Base-by-base conservation (phyloP, 352 stramenopile species). In the Aphanomyces stellatus region DNA sequence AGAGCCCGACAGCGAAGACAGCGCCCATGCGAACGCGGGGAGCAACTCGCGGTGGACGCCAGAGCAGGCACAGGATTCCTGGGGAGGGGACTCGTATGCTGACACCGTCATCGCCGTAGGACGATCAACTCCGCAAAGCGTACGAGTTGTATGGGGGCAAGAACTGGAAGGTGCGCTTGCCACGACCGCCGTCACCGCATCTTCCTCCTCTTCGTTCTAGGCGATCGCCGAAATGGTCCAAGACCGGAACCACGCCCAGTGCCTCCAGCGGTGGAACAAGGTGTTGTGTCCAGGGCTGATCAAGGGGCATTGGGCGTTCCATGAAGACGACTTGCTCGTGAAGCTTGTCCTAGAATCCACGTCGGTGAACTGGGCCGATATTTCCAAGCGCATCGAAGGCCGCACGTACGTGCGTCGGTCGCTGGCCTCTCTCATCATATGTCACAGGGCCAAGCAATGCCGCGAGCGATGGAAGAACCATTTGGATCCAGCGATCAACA, bases 401-500 rank as follows among this genome's bases (percentile, higher is more conserved):
- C 71, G 89, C 61, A 88, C 89, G 73, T 79, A 70, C n/a, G 73
- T 37, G 22, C 22, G 19, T 34, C 10, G 15, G 4, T 37, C 28
- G 35, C 22, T 17, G 22, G n/a, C 31, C 24, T 48, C 59, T 24
- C 70, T 65, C 22, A 77, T 71, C 19, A 91, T 76, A 77, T 15
- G 19, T 13, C 59, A 17, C 70, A 94, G 85, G 42, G 80, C 87
- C 1, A 98, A 99, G 74, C 95, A 98, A 72, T 99, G 95, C 69
- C 88, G 95, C 8, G 94, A 99, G 68, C 89, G 95, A 19, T 99
- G 93, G 88, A 82, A 96, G 34, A 98, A 98, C 76, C 94, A 98
- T 74, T 81, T 98, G 61, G 92, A 98, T 77, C 95, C 95, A 37
- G 93, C 88, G 57, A 88, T 98, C 66, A 91, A 88, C 72, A 89